Evolutionary conservation across 2,329 filamentous ascomycete genomes (phyloP).

Genomic region (Chaetomiaceae sp.): DNA sequence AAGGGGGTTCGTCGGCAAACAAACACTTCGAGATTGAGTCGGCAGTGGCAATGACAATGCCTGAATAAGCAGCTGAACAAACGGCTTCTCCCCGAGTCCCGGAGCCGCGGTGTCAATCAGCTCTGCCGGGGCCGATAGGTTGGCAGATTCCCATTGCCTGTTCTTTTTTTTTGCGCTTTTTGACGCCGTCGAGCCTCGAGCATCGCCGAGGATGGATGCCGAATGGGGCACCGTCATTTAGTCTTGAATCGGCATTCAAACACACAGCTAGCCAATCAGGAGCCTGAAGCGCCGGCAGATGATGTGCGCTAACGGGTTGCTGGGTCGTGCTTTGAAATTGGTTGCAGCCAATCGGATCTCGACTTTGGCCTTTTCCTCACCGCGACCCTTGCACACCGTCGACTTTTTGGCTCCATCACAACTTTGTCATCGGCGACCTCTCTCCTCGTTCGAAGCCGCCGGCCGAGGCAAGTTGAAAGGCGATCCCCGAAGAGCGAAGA

Average conservation of each 20-base stretch:
- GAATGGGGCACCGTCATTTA: not conserved
- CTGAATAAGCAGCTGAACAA: not conserved
- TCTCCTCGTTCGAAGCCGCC: not conserved
- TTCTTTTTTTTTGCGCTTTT: not conserved
- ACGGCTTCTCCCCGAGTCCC: too few species aligned
- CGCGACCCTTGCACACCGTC: not conserved
- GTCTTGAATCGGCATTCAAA: not conserved
- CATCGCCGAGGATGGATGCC: not conserved
- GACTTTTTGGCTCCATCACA: too few species aligned
- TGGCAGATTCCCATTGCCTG: not conserved
- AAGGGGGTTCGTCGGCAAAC: not conserved
- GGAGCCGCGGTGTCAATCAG: too few species aligned
- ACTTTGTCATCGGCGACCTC: not conserved
- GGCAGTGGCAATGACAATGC: too few species aligned
- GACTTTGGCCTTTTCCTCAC: not conserved
- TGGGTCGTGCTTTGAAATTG: not conserved
- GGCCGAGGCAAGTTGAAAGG: not conserved
- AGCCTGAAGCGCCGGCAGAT: not conserved
- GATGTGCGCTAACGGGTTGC: not conserved
- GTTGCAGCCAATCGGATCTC: not conserved
- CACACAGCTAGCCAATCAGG: not conserved
- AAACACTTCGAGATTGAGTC: not conserved
- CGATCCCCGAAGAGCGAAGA: too few species aligned
- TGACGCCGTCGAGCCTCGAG: not conserved
- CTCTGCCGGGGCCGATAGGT: too few species aligned